Evolutionary conservation across 1,139 yeast species (phyloP).

Genomic region (Yamadazyma buinensis): DNA sequence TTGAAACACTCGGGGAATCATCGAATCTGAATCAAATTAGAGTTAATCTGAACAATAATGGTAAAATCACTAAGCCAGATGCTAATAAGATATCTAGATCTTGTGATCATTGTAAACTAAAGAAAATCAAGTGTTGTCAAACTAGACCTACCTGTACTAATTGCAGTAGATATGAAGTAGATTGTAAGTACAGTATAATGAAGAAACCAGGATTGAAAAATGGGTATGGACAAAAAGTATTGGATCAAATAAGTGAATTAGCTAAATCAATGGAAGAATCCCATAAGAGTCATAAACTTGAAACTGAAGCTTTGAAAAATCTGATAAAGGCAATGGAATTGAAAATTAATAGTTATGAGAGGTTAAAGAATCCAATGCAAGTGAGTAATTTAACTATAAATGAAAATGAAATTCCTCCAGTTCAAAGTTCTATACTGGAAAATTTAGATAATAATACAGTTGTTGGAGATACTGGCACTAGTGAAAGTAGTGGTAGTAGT

Average conservation of each 20-base stretch:
- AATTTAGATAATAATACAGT: too few relatives aligned
- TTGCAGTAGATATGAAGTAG: constrained; percentile 23
- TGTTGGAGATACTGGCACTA: neutral
- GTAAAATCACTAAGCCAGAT: neutral
- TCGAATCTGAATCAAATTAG: too few relatives aligned
- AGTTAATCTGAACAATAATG: too few relatives aligned
- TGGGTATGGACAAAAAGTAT: constrained; percentile 27
- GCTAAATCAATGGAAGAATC: constrained; percentile 9
- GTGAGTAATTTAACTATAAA: neutral
- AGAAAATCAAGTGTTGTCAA: constrained; percentile 35
- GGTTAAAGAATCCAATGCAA: neutral
- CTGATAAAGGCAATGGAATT: constrained; percentile 10
- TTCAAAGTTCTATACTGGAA: too few relatives aligned
- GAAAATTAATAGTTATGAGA: constrained; percentile 8
- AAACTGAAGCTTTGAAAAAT: constrained; percentile 7
- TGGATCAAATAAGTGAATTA: constrained; percentile 15
- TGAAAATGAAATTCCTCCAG: neutral
- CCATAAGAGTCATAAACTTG: constrained; percentile 4
- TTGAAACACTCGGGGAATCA: too few relatives aligned
- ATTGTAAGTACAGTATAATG: constrained; percentile 27
- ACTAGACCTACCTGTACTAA: constrained; percentile 28
- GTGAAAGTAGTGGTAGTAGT: neutral
- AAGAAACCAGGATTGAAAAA: constrained; percentile 27
- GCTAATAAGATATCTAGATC: constrained; percentile 18
- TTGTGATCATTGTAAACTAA: constrained; percentile 33